Evolutionary conservation across 2,329 filamentous ascomycete genomes (phyloP), one percentile per base, ranked within the genome.

Genomic region (Thermothelomyces thermophilus): DNA sequence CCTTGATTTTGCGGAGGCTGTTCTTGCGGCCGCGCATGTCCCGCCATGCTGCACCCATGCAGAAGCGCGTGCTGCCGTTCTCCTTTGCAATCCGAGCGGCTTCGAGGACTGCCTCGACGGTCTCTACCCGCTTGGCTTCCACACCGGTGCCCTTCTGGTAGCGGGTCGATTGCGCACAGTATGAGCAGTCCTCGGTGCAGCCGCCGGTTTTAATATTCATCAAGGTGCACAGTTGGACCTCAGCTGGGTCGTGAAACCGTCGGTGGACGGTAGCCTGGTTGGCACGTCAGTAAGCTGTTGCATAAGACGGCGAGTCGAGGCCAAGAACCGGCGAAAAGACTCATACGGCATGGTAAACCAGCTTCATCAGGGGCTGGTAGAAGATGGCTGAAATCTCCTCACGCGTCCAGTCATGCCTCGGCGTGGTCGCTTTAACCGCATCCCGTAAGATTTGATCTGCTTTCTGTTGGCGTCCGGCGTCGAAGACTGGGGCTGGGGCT

Each of bases 171-270:
- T 95, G 89, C 2, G 89, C 87, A 67, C 89, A 95, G 79, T 95
- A 95, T 20, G 85, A 88, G 71, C 90, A 95, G 69, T 95, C 90
- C 68, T 95, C 90, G 60, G 82, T 89, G 70, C 90, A 95, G 41
- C 90, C 90, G 48, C 90, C 90, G 8, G 88, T 94, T 67, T 95
- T 95, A 74, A 95, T 95, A 74, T 94, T 95, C 87, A 95, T 94
- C 51, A 95, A 75, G 0, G 90, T 95, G 73, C 90, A 95, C 69
- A 95, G 85, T 69, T 95, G 90, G 56, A 95, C 87, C 24, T 87
- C 83, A 41, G 83, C 76, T 6, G 90, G 87, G 63, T 87, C 79
- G 70, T 95, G 90, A 73, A 94, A 94, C 60, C 85, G 84, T 40
- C 88, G 83, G 69, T 95, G 90, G 50, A 95, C 72, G 31, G 76